Conservation (phyloP, 192 early-diverging fungal genomes). For the Rhizophagus clarus region DNA sequence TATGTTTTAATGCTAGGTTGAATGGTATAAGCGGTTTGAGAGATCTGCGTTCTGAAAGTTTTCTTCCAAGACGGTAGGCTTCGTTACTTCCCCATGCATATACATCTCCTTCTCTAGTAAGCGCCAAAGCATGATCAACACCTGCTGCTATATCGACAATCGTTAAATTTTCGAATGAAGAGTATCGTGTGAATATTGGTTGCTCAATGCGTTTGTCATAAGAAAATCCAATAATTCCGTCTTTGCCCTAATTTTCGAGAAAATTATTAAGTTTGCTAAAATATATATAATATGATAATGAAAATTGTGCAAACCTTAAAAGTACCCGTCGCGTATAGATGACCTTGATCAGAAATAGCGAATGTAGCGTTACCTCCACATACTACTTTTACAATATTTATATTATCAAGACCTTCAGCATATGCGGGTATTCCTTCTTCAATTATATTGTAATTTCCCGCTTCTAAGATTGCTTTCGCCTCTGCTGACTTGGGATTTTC, state of each 20-base stretch:
- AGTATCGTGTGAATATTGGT: constrained; percentile 62
- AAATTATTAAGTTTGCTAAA: too few relatives aligned
- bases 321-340: constrained; percentile 89
- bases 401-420: constrained; percentile 73
- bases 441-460: constrained; percentile 30
- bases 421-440: constrained; percentile 69
- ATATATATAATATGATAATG: too few relatives aligned
- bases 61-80: constrained; percentile 86
- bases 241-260: not conserved
- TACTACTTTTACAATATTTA: constrained; percentile 72
- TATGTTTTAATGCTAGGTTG: constrained; percentile 51
- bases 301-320: constrained; percentile 50
- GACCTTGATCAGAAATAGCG: constrained; percentile 75
- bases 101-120: constrained; percentile 71
- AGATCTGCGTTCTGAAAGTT: constrained; percentile 73
- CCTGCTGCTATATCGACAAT: constrained; percentile 82
- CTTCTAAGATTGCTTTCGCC: not conserved
- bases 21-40: constrained; percentile 63
- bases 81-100: constrained; percentile 91
- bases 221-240: not conserved
- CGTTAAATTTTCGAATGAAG: constrained; percentile 54
- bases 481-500: not conserved
- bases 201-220: constrained; percentile 68
- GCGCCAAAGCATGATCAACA: constrained; percentile 82
- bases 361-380: constrained; percentile 85